Evolutionary conservation across 139 green algal species (phyloP), one percentile per base, ranked within the genome.

Genomic region (Chlamydomonas asymmetrica): DNA sequence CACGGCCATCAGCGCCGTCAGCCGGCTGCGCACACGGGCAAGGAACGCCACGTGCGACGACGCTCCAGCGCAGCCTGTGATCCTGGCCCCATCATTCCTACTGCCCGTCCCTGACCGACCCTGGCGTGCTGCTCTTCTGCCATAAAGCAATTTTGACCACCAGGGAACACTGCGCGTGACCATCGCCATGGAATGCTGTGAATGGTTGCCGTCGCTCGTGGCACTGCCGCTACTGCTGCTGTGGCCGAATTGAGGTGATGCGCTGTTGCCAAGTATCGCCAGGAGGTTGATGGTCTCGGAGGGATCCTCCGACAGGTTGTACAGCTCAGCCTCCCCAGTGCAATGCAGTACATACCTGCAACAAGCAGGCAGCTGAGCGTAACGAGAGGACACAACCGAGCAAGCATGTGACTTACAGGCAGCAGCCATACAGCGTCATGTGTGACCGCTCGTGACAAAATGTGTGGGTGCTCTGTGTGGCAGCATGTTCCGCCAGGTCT

Each of bases 311-410:
- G 40, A 40, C 4, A 76, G 40, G 57, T 76, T 57, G 70, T 76
- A 76, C 57, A 76, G 32, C 23, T 76, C 70, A 32, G 38, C 67
- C 57, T 76, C 70, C 41, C 70, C 70, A 32, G 3, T 69, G 70
- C 70, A 76, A 41, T 76, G 70, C 31, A 76, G 22, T 2, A 76
- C 57, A 27, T 76, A 76, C 70, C 70, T 76, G 70, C 29, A 37
- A 27, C 18, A 20, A 31, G 57, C 4, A 16, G n/a, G 31, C n/a
- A 63, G 3, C 5, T 4, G 54, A 29, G 27, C 45, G n/a, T n/a
- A n/a, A n/a, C n/a, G n/a, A n/a, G n/a, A n/a, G n/a, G n/a, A n/a
- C n/a, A n/a, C n/a, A n/a, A n/a, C n/a, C n/a, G n/a, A n/a, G n/a
- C n/a, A n/a, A n/a, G n/a, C n/a, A n/a, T n/a, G n/a, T n/a, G n/a